Evolutionary conservation across 768 basidiomycete genomes (phyloP), one percentile per base, ranked within the genome.

Genomic region (Podaxis sp.): DNA sequence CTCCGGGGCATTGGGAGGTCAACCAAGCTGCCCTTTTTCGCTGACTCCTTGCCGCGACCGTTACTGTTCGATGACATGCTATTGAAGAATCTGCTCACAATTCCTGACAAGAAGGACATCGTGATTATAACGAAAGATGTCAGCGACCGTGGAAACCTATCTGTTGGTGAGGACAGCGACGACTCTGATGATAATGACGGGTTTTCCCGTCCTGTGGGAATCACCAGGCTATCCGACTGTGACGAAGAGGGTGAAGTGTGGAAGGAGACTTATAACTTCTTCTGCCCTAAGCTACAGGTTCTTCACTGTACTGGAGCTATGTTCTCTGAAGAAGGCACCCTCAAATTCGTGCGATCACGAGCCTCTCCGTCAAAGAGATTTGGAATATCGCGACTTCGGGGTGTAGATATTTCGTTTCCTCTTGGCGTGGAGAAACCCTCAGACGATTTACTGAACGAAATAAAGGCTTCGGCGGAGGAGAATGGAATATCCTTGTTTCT

Each of bases 291-390:
- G n/a, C 24, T 60, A 15, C 49, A 60, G 11, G 22, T 52, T 26
- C 26, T 60, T 5, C 58, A 59, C 13, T 59, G 46, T 26, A 59
- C 36, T 33, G 58, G 58, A 50, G 46, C 58, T n/a, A 55, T 38
- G 54, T 55, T 55, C 54, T 55, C 54, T 20, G 33, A n/a, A n/a
- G 33, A 38, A 8, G 2, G 13, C 54, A 33, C 38, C 11, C 36
- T 55, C 54, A 38, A 55, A 22, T 55, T 55, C 15, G 33, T 55
- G 11, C 54, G 22, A 20, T 55, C 33, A 6, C 54, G 54, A 12
- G 33, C 54, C 4, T n/a, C 15, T 37, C 5, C n/a, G 17, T 55
- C 33, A 6, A 55, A 38, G 36, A 20, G 37, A 12, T 38, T 55
- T 17, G 54, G 54, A 10, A 38, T 55, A 38, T 36, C 13, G 33